A percentile compares a stretch with the other conserved stretches of the same genome.
These are phyloP conservation scores for Eimeria necatrix DNA, from an alignment of 169 alveolate species.

Conservation along the genomic window DNA sequence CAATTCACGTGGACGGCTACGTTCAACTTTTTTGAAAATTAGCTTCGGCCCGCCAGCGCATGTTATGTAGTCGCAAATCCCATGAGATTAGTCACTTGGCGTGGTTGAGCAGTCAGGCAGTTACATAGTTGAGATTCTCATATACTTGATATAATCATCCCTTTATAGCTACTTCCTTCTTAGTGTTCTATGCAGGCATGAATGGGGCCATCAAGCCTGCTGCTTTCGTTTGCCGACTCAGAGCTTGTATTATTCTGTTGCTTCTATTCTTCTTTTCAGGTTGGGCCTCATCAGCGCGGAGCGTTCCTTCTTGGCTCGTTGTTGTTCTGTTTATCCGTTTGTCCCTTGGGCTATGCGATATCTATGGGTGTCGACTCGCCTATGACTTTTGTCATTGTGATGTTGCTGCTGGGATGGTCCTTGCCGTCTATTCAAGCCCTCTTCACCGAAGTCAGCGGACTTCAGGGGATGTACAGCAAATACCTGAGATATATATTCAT, in stretches of 20 bases:
- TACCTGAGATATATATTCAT: constrained; percentile 41
- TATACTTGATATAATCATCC: too few relatives aligned
- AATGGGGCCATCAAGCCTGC: neutral
- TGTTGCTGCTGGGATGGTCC: constrained; percentile 72
- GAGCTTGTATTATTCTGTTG: too few relatives aligned
- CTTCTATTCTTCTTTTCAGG: neutral
- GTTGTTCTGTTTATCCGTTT: constrained; percentile 57
- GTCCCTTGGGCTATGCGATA: constrained; percentile 63
- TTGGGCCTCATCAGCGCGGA: constrained; percentile 65
- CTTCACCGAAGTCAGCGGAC: constrained; percentile 70
- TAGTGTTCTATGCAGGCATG: too few relatives aligned
- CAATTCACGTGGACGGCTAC: too few relatives aligned
- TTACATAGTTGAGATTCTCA: too few relatives aligned
- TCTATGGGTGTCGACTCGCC: constrained; percentile 69
- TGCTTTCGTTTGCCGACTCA: neutral
- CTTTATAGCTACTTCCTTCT: too few relatives aligned
- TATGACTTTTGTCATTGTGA: constrained; percentile 67
- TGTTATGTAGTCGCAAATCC: too few relatives aligned
- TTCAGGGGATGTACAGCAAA: constrained; percentile 46
- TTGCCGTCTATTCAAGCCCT: constrained; percentile 67
- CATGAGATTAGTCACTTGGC: too few relatives aligned
- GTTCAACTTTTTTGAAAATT: too few relatives aligned
- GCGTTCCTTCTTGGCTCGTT: constrained; percentile 59
- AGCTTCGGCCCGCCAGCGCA: too few relatives aligned
- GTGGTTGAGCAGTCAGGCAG: too few relatives aligned